These are phyloP conservation scores for Penicillium griseofulvum DNA, from an alignment of 2,329 filamentous ascomycete genomes.

Conservation along the genomic window DNA sequence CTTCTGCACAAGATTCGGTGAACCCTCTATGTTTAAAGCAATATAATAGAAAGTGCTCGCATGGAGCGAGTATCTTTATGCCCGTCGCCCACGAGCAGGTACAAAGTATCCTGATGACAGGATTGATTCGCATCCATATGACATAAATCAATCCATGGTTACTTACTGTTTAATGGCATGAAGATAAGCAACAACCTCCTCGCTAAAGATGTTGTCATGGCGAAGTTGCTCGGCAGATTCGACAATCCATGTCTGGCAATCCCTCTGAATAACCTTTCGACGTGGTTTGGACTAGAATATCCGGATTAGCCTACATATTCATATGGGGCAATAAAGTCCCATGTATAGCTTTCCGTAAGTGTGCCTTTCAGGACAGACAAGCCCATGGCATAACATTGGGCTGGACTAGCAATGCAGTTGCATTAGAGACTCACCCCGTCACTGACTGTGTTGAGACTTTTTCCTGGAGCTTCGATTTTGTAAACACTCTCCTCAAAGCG, in stretches of 20 bases:
- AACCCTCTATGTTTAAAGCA: not conserved
- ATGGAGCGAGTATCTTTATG: not conserved
- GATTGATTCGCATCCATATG: not conserved
- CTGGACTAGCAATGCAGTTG: not conserved
- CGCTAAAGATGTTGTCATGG: constrained; percentile 26
- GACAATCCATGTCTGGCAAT: constrained; percentile 41
- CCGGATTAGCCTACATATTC: not conserved
- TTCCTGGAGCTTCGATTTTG: constrained; percentile 9
- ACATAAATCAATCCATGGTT: not conserved
- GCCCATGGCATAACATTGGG: not conserved
- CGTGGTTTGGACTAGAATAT: not conserved
- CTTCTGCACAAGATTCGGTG: not conserved
- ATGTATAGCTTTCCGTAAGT: too few species aligned
- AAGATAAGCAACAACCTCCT: constrained; percentile 26
- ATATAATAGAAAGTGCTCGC: not conserved
- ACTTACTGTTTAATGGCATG: constrained; percentile 23
- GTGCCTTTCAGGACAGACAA: not conserved
- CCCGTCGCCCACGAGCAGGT: not conserved
- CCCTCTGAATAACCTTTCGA: constrained; percentile 27
- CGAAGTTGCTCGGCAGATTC: constrained; percentile 34
- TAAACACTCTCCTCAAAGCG: constrained; percentile 26
- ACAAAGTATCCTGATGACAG: not conserved
- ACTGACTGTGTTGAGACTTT: not conserved
- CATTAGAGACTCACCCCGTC: constrained; percentile 1
- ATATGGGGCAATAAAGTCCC: too few species aligned